phyloP scores from a whole-genome alignment of 805 yeast species.

The Kluyveromyces lactis region DNA sequence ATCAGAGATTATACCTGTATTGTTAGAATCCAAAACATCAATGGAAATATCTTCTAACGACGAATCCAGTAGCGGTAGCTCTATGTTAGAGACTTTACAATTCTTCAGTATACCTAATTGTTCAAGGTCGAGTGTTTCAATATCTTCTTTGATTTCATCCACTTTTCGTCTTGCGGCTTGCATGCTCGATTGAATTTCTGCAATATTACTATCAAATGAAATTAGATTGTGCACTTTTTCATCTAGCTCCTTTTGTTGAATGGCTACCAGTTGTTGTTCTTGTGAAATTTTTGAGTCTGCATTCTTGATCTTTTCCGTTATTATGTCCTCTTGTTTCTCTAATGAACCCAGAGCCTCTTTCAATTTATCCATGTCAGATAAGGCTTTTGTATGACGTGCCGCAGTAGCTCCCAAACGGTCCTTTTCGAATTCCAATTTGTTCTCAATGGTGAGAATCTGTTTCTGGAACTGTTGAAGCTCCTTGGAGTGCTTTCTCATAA shows the following conservation, averaged over 20 bases:
- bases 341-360: slow-evolving; percentile 29
- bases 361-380: slow-evolving; percentile 31
- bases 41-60: slow-evolving; percentile 54
- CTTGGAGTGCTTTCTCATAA: slow-evolving; percentile 45
- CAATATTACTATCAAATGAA: slow-evolving; percentile 41
- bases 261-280: slow-evolving; percentile 29
- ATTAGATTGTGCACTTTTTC: slow-evolving; percentile 29
- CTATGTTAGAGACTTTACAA: slow-evolving; percentile 65
- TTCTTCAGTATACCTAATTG: slow-evolving; percentile 53
- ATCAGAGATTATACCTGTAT: slow-evolving; percentile 35
- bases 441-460: slow-evolving; percentile 52
- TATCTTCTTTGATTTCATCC: slow-evolving; percentile 40
- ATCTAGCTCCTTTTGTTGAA: slow-evolving; percentile 26
- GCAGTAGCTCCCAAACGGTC: slow-evolving; percentile 49
- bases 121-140: slow-evolving; percentile 46
- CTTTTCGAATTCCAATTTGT: slow-evolving; percentile 54
- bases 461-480: slow-evolving; percentile 55
- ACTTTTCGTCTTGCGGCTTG: slow-evolving; percentile 29
- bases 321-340: slow-evolving; percentile 26
- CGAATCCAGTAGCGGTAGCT: slow-evolving; percentile 55
- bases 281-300: slow-evolving; percentile 36
- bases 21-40: slow-evolving; percentile 38
- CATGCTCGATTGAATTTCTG: slow-evolving; percentile 27
- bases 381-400: slow-evolving; percentile 37
- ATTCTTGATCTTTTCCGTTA: slow-evolving; percentile 29